Percentiles rank a stretch among this genome's conserved stretches.
These are phyloP conservation scores for Chlamydomonas sp. DNA, from an alignment of 139 green algal genomes.

Conservation along the genomic window DNA sequence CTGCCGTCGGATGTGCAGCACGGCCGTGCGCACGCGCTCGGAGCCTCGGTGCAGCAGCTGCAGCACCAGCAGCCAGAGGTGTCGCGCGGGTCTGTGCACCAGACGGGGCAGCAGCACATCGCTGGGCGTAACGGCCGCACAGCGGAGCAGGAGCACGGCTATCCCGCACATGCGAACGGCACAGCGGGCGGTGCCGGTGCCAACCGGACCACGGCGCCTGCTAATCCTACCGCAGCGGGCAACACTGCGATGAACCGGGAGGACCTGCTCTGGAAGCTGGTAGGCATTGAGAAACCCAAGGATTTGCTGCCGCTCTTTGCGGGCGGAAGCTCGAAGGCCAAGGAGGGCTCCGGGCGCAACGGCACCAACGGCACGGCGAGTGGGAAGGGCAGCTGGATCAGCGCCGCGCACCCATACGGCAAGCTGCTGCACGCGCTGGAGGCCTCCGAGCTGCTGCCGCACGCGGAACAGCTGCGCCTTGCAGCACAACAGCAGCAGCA, in stretches of 20 bases:
- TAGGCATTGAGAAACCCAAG: conserved; percentile 32
- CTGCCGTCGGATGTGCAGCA: neutral
- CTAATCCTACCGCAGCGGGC: no score
- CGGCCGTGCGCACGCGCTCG: neutral
- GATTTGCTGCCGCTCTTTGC: conserved; percentile 32
- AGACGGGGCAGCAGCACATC: neutral
- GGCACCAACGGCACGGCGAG: neutral
- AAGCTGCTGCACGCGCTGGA: conserved; percentile 32
- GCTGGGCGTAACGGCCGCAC: no score
- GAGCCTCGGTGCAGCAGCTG: neutral
- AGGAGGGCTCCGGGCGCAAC: neutral
- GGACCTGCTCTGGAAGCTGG: conserved; percentile 31
- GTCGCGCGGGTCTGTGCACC: no score
- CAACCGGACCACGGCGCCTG: no score
- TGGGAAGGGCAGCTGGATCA: neutral
- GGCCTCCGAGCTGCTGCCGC: conserved; percentile 25
- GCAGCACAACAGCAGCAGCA: neutral
- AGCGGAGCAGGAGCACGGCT: no score
- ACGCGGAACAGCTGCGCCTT: conserved; percentile 1
- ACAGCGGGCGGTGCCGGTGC: no score
- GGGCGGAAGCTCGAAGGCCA: neutral
- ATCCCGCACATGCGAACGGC: no score
- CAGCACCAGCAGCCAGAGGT: neutral
- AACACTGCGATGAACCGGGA: neutral
- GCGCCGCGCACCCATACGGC: conserved; percentile 8